Conservation (phyloP, 495 filamentous ascomycete species). For the Talaromyces liani region DNA sequence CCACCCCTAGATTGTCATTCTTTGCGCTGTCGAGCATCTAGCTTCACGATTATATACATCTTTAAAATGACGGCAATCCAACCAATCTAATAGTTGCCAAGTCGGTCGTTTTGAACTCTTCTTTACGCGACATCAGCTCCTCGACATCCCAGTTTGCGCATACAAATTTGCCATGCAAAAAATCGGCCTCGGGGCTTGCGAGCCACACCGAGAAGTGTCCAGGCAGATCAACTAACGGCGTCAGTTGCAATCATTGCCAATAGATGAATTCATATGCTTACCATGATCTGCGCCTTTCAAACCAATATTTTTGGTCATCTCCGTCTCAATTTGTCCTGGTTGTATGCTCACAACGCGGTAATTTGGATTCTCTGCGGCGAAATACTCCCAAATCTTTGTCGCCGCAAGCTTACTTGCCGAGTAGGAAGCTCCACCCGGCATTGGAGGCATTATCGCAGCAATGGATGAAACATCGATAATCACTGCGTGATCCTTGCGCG, state of each 20-base stretch:
- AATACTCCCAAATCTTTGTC: conserved; percentile 29
- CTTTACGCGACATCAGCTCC: conserved; percentile 29
- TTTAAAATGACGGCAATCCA: background rate
- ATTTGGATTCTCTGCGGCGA: conserved; percentile 33
- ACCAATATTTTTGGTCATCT: conserved; percentile 13
- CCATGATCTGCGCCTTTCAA: conserved; percentile 11
- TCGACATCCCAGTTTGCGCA: conserved; percentile 35
- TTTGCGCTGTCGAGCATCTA: background rate
- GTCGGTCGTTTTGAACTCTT: conserved; percentile 13
- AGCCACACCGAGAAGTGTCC: conserved; percentile 44
- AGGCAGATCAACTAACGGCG: conserved; percentile 26
- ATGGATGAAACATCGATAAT: background rate
- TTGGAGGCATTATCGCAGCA: conserved; percentile 14
- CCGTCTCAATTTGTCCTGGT: conserved; percentile 29
- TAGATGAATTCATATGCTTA: background rate
- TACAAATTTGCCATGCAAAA: conserved; percentile 41
- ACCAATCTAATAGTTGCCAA: background rate
- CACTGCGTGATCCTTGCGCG: background rate
- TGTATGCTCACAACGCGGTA: conserved; percentile 31
- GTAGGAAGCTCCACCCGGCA: conserved; percentile 25
- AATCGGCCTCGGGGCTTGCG: conserved; percentile 36
- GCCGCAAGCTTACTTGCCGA: conserved; percentile 28
- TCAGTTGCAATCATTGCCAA: background rate
- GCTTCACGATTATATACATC: background rate
- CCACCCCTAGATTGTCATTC: background rate